These are phyloP conservation scores for Candida broadrunensis DNA, from an alignment of 805 yeast species.

Conservation along the genomic window DNA sequence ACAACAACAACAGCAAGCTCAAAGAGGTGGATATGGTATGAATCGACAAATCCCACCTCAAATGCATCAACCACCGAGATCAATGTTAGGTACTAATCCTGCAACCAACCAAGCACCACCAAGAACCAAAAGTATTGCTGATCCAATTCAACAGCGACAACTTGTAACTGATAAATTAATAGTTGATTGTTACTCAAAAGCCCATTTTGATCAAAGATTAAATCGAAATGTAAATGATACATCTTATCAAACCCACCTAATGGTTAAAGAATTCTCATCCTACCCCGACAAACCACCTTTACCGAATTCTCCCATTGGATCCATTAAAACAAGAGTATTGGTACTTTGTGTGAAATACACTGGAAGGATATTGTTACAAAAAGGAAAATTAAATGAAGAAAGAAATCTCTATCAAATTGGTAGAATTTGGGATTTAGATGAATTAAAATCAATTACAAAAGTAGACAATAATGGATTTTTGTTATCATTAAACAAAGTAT, in stretches of 20 bases:
- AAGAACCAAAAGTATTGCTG: neutral
- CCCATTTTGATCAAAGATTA: constrained; percentile 19
- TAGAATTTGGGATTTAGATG: constrained; percentile 85
- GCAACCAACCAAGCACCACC: neutral
- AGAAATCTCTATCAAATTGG: constrained; percentile 84
- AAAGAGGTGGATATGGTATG: neutral
- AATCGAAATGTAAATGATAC: constrained; percentile 18
- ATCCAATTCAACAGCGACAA: constrained; percentile 5
- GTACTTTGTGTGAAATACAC: constrained; percentile 60
- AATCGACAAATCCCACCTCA: neutral
- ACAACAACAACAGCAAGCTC: neutral
- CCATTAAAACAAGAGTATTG: constrained; percentile 57
- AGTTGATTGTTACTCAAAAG: constrained; percentile 37
- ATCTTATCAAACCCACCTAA: constrained; percentile 71
- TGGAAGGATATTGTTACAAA: constrained; percentile 73
- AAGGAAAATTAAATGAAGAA: constrained; percentile 71
- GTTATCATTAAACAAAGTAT: constrained; percentile 66
- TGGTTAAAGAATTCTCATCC: constrained; percentile 70
- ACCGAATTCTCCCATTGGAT: constrained; percentile 42
- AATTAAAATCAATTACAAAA: constrained; percentile 54
- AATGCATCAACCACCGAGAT: neutral
- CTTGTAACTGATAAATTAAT: constrained; percentile 26
- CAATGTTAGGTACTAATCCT: neutral
- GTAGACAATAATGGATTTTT: constrained; percentile 55
- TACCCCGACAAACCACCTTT: constrained; percentile 73